A percentile compares a stretch with the other conserved stretches of the same genome.
These are phyloP conservation scores for Polyporus arcularius DNA, from an alignment of 768 basidiomycete genomes.

Conservation along the genomic window DNA sequence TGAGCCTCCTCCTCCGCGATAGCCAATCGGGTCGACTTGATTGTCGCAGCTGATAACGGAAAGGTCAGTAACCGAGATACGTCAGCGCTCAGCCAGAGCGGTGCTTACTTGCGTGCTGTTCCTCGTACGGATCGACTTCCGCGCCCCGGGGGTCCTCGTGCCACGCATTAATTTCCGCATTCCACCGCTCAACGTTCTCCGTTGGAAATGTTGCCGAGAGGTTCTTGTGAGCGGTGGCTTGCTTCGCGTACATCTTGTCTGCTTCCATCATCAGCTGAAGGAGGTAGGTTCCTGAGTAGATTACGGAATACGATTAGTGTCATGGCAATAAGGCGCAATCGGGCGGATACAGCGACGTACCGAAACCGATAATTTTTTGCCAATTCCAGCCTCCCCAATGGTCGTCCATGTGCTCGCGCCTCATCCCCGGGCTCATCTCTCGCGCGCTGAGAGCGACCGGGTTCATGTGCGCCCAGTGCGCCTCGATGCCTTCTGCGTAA, in stretches of 20 bases:
- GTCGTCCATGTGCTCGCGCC: conserved; percentile 16
- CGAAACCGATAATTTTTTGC: conserved; percentile 24
- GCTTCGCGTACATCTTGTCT: neutral
- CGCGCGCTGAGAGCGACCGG: conserved; percentile 5
- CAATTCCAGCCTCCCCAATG: conserved; percentile 35
- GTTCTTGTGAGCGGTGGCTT: neutral
- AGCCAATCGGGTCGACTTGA: no score
- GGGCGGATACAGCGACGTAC: conserved; percentile 1
- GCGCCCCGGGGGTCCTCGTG: neutral
- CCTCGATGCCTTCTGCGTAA: conserved; percentile 29
- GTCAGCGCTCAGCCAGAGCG: no score
- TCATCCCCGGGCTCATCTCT: conserved; percentile 18
- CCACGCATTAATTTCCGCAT: conserved; percentile 15
- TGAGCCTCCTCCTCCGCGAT: no score
- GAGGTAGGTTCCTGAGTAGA: conserved; percentile 5
- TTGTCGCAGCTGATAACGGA: no score
- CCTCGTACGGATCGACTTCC: conserved; percentile 20
- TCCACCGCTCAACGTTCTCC: neutral
- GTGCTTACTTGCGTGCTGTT: conserved; percentile 17
- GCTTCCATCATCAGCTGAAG: neutral
- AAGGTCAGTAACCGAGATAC: no score
- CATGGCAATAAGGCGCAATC: neutral
- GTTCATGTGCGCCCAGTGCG: conserved; percentile 20
- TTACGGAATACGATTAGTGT: neutral
- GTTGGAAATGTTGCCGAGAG: neutral